Percentiles rank a stretch among this genome's conserved stretches.
phyloP scores from a whole-genome alignment of 805 yeast species.

The Suhomyces sp. region DNA sequence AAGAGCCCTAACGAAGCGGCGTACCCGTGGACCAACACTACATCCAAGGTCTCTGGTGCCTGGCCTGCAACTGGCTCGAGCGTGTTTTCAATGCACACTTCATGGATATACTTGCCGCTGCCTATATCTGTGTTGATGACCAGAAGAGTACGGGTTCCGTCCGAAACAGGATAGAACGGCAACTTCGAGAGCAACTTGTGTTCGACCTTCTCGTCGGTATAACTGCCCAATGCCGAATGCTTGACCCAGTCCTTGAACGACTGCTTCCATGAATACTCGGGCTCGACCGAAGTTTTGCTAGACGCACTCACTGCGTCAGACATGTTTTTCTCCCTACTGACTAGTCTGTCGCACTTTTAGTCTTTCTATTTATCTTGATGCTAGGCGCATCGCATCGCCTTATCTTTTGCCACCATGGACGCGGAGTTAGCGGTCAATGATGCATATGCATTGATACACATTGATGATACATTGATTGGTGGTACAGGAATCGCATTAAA shows the following conservation, averaged over 20 bases:
- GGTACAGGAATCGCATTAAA: no score
- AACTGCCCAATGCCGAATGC: constrained; percentile 17
- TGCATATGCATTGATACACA: no score
- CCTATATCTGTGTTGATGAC: constrained; percentile 57
- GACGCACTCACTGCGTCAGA: not conserved
- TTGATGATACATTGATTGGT: no score
- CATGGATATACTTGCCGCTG: constrained; percentile 64
- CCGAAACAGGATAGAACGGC: constrained; percentile 57
- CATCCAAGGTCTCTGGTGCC: constrained; percentile 32
- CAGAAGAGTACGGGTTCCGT: constrained; percentile 44
- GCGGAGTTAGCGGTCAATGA: not conserved
- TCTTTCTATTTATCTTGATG: not conserved
- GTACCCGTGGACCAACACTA: constrained; percentile 86
- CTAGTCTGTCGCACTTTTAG: not conserved
- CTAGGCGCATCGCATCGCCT: not conserved
- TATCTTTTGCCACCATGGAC: not conserved
- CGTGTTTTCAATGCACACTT: constrained; percentile 58
- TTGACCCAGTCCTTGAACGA: constrained; percentile 28
- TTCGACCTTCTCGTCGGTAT: constrained; percentile 30
- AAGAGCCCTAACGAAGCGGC: constrained; percentile 89
- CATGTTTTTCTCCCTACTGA: not conserved
- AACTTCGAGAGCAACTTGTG: constrained; percentile 48
- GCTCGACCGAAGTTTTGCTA: not conserved
- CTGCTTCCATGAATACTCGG: constrained; percentile 2
- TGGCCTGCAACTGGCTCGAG: constrained; percentile 28